Evolutionary conservation across 805 yeast species (phyloP), one percentile per base, ranked within the genome.

Genomic region (Pichia cabralensis): DNA sequence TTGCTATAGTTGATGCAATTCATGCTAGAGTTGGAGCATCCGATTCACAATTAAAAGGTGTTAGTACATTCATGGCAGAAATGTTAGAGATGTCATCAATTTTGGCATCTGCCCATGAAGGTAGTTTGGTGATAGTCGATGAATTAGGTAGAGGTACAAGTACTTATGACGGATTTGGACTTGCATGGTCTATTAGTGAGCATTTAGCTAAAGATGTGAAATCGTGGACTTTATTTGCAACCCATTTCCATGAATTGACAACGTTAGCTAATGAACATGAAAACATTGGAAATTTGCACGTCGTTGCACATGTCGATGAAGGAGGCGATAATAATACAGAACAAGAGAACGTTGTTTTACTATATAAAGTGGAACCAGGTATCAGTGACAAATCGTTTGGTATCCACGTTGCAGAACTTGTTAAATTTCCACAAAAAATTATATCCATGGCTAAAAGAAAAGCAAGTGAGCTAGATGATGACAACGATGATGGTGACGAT

Each of bases 11-110:
- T 42, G 98, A 92, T 58, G 85, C 95, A 2, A 80, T 92, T 5
- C 67, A 92, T 40, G 94, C 97, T 11, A 75, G 98, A 52, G 96
- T 92, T n/a, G 98, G 98, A 9, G 97, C 98, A 3, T 94, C 96
- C 10, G 98, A 92, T 55, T 89, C 96, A 1, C 98, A 92, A 58
- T 66, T 92, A 51, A 88, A 89, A 57, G 98, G 98, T 18, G 84
- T 92, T 20, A 88, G 97, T 1, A 92, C 98, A 0, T 92, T 92
- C 49, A 82, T 83, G 83, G 83, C 94, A 19, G 99, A 92, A 56
- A 86, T 92, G 96, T 65, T 85, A 34, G 98, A 92, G 50, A 84
- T 95, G 34, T 79, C 95, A 1, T 74, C 89, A 2, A 89, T 92
- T 44, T 64, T 92, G 38, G 76, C 81, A 40, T 73, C 82, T 7